phyloP scores from a whole-genome alignment of 1,284 basidiomycete genomes.

The Rhodotorula mucilaginosa region DNA sequence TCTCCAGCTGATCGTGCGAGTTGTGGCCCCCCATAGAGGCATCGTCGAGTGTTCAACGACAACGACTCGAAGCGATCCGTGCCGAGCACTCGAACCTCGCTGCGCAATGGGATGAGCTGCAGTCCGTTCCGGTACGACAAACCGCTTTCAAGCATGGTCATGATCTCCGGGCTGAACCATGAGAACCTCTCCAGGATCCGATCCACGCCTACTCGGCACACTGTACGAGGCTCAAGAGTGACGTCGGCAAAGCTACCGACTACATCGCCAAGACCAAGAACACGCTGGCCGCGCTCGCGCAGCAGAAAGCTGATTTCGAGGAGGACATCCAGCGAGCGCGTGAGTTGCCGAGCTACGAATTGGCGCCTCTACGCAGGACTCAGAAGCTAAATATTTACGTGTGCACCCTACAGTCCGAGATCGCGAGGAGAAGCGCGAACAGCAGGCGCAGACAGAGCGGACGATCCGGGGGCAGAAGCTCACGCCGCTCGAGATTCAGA shows the following conservation, averaged over 20 bases:
- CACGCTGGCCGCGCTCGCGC: not conserved
- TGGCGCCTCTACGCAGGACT: too few species aligned
- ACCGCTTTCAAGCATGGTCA: too few species aligned
- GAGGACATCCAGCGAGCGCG: constrained; percentile 14
- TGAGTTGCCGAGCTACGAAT: not conserved
- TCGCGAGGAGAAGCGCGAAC: constrained; percentile 14
- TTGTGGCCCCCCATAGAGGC: not conserved
- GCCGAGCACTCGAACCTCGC: constrained; percentile 30
- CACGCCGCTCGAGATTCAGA: constrained; percentile 42
- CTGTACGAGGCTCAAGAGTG: constrained; percentile 1
- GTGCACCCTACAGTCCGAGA: constrained; percentile 1
- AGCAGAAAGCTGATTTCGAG: constrained; percentile 2
- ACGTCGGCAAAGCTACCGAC: constrained; percentile 9
- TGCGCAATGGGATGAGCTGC: constrained; percentile 26
- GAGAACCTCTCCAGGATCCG: constrained; percentile 18
- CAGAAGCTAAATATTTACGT: not conserved
- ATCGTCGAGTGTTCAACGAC: constrained; percentile 21
- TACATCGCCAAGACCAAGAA: constrained; percentile 8
- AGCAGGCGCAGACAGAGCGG: constrained; percentile 18
- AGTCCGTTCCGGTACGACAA: constrained; percentile 7
- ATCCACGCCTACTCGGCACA: constrained; percentile 16
- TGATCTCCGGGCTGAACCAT: too few species aligned
- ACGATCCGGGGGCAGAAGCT: constrained; percentile 40
- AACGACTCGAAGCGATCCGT: constrained; percentile 36
- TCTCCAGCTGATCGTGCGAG: not conserved